Percentiles rank a stretch among this genome's conserved stretches.
Conservation (phyloP, 1,139 yeast genomes). For the Geotrichum bryndzae region DNA sequence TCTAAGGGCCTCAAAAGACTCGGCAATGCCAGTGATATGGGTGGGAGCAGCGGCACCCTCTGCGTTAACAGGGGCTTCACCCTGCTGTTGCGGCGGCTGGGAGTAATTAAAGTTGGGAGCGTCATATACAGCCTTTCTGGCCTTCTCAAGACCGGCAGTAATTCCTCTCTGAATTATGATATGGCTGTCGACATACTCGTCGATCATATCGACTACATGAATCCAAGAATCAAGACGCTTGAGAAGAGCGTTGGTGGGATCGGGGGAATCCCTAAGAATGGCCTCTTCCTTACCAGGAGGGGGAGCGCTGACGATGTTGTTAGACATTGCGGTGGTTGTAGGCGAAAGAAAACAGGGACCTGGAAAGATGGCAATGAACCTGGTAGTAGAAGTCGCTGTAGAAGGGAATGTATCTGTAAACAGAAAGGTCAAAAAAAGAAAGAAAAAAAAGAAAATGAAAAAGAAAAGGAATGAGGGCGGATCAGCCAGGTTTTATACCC, state of each 20-base stretch:
- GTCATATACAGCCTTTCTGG: slow-evolving; percentile 32
- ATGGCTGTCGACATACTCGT: slow-evolving; percentile 31
- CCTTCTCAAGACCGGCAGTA: slow-evolving; percentile 32
- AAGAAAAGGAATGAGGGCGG: background rate
- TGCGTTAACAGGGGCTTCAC: slow-evolving; percentile 11
- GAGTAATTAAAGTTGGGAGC: slow-evolving; percentile 33
- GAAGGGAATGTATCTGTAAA: too few species aligned
- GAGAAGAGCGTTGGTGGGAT: slow-evolving; percentile 35
- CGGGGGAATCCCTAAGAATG: slow-evolving; percentile 27
- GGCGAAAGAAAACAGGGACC: background rate
- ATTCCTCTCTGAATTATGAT: slow-evolving; percentile 27
- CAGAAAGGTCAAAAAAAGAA: background rate
- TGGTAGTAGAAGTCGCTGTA: background rate
- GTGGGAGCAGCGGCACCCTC: slow-evolving; percentile 10
- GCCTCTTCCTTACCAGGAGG: slow-evolving; percentile 25
- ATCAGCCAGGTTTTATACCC: background rate
- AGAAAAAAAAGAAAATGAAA: background rate
- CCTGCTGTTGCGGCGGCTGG: slow-evolving; percentile 6
- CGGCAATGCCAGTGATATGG: slow-evolving; percentile 31
- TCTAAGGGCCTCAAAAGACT: slow-evolving; percentile 33
- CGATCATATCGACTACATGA: slow-evolving; percentile 31
- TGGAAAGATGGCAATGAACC: background rate
- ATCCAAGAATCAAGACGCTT: slow-evolving; percentile 37
- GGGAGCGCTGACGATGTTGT: background rate
- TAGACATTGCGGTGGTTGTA: background rate